Evolutionary conservation across 495 filamentous ascomycete genomes (phyloP), one percentile per base, ranked within the genome.

Genomic region (Aspergillus sparsus): DNA sequence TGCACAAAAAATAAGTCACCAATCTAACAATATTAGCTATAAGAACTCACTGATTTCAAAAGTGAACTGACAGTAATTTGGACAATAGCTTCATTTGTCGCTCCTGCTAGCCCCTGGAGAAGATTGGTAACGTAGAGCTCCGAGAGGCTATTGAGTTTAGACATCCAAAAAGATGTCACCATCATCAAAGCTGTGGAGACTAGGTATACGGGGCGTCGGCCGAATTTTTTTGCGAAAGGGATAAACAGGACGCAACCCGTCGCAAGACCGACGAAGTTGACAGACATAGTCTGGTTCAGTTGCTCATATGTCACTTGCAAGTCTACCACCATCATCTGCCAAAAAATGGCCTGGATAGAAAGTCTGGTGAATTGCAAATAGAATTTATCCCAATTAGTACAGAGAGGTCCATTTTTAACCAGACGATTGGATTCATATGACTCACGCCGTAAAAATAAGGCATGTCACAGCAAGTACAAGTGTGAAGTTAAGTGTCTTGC

Each of bases 1-100:
- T 77, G 74, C 13, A 77, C 71, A 35, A 72, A 77, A 58, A 72
- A 77, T 2, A 77, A 32, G 64, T 77, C 74, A 1, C 68, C 64
- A 63, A 76, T 76, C 70, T 74, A 44, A 42, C 73, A 49, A 37
- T 31, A 35, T 66, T 21, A 62, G 55, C 15, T 3, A 7, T 32
- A 15, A 2, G 0, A 15, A 16, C 15, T 36, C 34, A 41, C 59
- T n/a, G 21, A 37, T 27, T 27, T 27, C 21, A 36, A 15, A 10
- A 10, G 7, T 35, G 3, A 13, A 45, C 58, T 32, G 58, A 73
- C 72, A 2, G 74, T 76, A 8, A 76, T 72, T 59, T 74, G 69
- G 7, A 60, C 69, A 41, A 77, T 70, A 0, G 71, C 53, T 41
- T 77, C 74, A 32, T 72, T 74, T 6, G 68, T 71, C 10, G 74